A percentile compares a stretch with the other conserved stretches of the same genome.
Evolutionary conservation across 495 filamentous ascomycete species (phyloP).

Genomic region (Lindgomyces ingoldianus): DNA sequence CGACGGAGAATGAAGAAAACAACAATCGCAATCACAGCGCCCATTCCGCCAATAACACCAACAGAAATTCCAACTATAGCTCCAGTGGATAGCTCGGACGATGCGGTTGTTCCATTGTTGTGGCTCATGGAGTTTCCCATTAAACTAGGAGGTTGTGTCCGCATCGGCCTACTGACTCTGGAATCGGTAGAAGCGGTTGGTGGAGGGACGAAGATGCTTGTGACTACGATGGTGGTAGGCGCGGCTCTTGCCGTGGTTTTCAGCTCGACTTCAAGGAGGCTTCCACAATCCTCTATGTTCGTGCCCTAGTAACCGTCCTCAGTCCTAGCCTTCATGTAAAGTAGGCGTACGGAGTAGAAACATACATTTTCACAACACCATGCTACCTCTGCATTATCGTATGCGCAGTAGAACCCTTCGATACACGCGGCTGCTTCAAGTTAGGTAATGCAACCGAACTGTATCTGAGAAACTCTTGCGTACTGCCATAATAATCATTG

Average conservation of each 20-base stretch:
- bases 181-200: not conserved
- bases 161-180: not conserved
- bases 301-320: not conserved
- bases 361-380: constrained; percentile 6
- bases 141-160: not conserved
- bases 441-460: not conserved
- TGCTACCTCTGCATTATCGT: not conserved
- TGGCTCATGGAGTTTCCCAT: not conserved
- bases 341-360: not conserved
- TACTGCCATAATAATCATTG: not conserved
- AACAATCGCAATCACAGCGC: not conserved
- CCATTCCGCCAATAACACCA: not conserved
- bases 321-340: not conserved
- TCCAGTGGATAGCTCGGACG: not conserved
- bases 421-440: not conserved
- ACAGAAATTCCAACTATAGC: constrained; percentile 4
- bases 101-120: not conserved
- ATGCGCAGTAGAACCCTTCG: not conserved
- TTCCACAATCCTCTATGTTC: not conserved
- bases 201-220: not conserved
- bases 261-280: not conserved
- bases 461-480: not conserved
- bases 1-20: not conserved
- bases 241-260: not conserved
- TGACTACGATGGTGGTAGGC: not conserved